These are phyloP conservation scores for Paecilomyces fulvus DNA, from an alignment of 2,329 filamentous ascomycete species.

Conservation along the genomic window DNA sequence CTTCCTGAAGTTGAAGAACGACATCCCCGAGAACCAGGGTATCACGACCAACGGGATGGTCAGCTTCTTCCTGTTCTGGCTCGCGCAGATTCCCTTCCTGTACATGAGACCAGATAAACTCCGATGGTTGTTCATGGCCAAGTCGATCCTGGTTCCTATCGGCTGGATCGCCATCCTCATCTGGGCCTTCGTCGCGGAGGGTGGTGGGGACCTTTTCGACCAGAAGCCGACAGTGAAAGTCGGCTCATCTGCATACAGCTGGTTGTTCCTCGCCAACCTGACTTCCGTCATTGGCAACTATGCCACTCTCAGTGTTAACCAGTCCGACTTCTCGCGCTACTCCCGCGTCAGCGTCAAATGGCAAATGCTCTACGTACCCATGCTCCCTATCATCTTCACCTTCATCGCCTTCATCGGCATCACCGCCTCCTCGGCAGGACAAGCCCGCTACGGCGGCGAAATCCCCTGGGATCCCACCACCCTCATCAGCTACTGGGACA, in stretches of 20 bases:
- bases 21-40: slow-evolving; percentile 32
- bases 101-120: slow-evolving; percentile 35
- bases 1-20: slow-evolving; percentile 28
- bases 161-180: slow-evolving; percentile 55
- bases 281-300: slow-evolving; percentile 45
- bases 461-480: slow-evolving; percentile 39
- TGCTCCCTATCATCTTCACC: slow-evolving; percentile 46
- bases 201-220: slow-evolving; percentile 10
- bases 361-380: slow-evolving; percentile 44
- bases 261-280: slow-evolving; percentile 45
- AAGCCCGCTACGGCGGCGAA: slow-evolving; percentile 24
- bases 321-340: slow-evolving; percentile 50
- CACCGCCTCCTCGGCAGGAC: slow-evolving; percentile 31
- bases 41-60: slow-evolving; percentile 41
- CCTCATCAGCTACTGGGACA: slow-evolving; percentile 31
- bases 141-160: slow-evolving; percentile 43
- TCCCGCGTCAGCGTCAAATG: slow-evolving; percentile 40
- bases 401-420: slow-evolving; percentile 45
- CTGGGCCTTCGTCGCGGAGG: slow-evolving; percentile 9
- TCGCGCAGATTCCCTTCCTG: slow-evolving; percentile 38
- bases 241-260: slow-evolving; percentile 39
- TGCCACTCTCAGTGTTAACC: slow-evolving; percentile 45
- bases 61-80: slow-evolving; percentile 37
- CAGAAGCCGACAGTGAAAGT: slow-evolving; percentile 41
- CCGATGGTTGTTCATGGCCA: slow-evolving; percentile 30